phyloP scores from a whole-genome alignment of 495 filamentous ascomycete species.

The Neurospora hispaniola region DNA sequence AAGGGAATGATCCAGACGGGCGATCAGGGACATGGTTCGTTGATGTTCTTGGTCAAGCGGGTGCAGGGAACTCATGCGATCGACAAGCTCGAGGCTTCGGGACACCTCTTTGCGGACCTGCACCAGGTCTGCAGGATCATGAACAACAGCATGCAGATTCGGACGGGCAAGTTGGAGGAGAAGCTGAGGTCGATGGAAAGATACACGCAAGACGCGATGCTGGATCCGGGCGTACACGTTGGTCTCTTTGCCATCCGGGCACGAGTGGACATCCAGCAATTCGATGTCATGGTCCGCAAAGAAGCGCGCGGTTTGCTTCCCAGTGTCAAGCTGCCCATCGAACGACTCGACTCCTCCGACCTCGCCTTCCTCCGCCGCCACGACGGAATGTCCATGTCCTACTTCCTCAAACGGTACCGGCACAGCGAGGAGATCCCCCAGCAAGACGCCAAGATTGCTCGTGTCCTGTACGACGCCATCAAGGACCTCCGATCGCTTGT shows the following conservation, averaged over 20 bases:
- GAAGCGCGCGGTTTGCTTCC: conserved; percentile 58
- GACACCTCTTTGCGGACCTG: conserved; percentile 64
- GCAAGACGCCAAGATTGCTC: conserved; percentile 21
- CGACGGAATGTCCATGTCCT: conserved; percentile 46
- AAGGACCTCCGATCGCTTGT: conserved; percentile 28
- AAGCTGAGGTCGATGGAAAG: conserved; percentile 52
- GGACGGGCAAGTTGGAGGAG: conserved; percentile 37
- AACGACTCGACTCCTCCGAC: conserved; percentile 48
- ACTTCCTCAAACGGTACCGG: conserved; percentile 39
- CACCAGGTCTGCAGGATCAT: conserved; percentile 59
- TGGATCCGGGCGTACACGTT: conserved; percentile 61
- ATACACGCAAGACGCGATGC: conserved; percentile 42
- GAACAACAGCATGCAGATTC: conserved; percentile 60
- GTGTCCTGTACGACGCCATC: conserved; percentile 25
- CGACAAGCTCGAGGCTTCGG: conserved; percentile 52
- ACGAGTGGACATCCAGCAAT: conserved; percentile 49
- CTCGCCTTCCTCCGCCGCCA: conserved; percentile 44
- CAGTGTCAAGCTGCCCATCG: conserved; percentile 45
- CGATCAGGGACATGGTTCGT: conserved; percentile 51
- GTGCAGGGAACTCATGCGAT: conserved; percentile 45
- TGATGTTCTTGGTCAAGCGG: conserved; percentile 71
- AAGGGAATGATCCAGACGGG: conserved; percentile 21
- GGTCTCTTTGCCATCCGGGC: conserved; percentile 66
- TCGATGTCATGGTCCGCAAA: conserved; percentile 63
- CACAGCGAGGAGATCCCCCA: conserved; percentile 20